phyloP scores from a whole-genome alignment of 164 flowering plant species.

The Akebia trifoliata region DNA sequence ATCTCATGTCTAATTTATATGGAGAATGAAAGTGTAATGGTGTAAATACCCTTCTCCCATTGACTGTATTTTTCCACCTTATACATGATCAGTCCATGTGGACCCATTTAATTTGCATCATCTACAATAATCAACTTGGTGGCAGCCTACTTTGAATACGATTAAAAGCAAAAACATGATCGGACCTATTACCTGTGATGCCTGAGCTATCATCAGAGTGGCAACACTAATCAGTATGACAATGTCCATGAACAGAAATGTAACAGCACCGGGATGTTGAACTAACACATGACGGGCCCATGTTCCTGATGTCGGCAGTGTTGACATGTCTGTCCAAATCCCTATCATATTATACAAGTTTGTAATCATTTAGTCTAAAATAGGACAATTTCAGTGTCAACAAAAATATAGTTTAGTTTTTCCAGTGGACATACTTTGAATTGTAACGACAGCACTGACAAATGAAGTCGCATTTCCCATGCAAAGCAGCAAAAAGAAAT shows the following conservation, averaged over 20 bases:
- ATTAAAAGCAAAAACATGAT: background rate
- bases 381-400: background rate
- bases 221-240: slow-evolving; percentile 39
- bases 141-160: background rate
- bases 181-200: slow-evolving; percentile 51
- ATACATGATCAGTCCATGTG: too few relatives aligned
- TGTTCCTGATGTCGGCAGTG: slow-evolving; percentile 29
- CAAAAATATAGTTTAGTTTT: slow-evolving; percentile 4
- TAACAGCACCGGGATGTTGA: slow-evolving; percentile 59
- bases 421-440: slow-evolving; percentile 57
- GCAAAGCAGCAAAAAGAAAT: slow-evolving; percentile 70
- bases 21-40: too few relatives aligned
- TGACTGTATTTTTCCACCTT: too few relatives aligned
- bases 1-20: too few relatives aligned
- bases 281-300: slow-evolving; percentile 52
- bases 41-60: too few relatives aligned
- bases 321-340: slow-evolving; percentile 47
- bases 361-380: slow-evolving; percentile 1
- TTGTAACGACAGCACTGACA: slow-evolving; percentile 41
- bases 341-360: slow-evolving; percentile 40
- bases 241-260: slow-evolving; percentile 55
- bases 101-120: too few relatives aligned
- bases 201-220: slow-evolving; percentile 54
- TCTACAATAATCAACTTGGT: background rate
- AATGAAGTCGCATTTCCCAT: slow-evolving; percentile 56